Conservation (phyloP, 2,329 filamentous ascomycete species). For the Colletotrichum scovillei region DNA sequence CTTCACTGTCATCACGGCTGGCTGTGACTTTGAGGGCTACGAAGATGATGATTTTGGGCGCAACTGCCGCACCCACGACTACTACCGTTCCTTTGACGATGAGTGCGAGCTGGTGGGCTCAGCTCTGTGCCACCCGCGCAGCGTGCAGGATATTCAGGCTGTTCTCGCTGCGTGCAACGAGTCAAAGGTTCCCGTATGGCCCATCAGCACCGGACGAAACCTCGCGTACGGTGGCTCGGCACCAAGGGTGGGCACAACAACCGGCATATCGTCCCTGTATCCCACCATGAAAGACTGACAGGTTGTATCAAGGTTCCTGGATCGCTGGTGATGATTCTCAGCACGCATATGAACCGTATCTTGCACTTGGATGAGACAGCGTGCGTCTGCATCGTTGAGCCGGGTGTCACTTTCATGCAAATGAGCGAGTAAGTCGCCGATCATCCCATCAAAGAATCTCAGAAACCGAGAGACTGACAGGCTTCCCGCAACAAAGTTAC, state of each 20-base stretch:
- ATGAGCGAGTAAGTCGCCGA: slow-evolving; percentile 51
- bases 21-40: slow-evolving; percentile 9
- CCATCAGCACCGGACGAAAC: slow-evolving; percentile 62
- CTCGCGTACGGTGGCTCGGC: slow-evolving; percentile 66
- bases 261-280: too few species aligned
- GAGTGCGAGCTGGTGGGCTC: slow-evolving; percentile 23
- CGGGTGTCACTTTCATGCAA: slow-evolving; percentile 64
- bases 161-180: slow-evolving; percentile 54
- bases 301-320: slow-evolving; percentile 51
- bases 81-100: slow-evolving; percentile 28
- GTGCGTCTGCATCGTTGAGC: slow-evolving; percentile 63
- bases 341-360: slow-evolving; percentile 63
- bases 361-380: slow-evolving; percentile 61
- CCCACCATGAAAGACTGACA: too few species aligned
- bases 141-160: slow-evolving; percentile 50
- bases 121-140: slow-evolving; percentile 23
- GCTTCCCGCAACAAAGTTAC: slow-evolving; percentile 38
- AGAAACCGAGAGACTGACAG: too few species aligned
- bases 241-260: slow-evolving; percentile 47
- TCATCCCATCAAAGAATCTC: too few species aligned
- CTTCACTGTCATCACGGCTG: slow-evolving; percentile 11
- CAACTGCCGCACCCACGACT: slow-evolving; percentile 27
- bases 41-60: slow-evolving; percentile 26
- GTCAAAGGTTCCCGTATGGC: slow-evolving; percentile 57
- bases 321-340: slow-evolving; percentile 61